Conservation (phyloP, 2,329 filamentous ascomycete species). For the Epichloe baconii region DNA sequence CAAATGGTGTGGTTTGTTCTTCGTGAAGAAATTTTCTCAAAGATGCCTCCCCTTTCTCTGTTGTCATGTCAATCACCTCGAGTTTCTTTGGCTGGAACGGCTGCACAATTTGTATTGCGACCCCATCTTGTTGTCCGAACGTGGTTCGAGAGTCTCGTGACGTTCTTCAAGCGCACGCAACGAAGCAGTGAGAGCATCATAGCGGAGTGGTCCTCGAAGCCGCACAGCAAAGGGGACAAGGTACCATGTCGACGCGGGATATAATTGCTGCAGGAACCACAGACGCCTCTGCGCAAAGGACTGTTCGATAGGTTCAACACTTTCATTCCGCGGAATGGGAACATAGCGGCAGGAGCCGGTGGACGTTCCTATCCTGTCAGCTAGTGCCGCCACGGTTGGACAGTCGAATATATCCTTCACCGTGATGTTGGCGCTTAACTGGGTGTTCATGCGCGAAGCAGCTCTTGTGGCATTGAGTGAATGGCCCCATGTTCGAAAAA, state of each 20-base stretch:
- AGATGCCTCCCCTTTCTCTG: background rate
- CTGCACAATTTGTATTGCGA: background rate
- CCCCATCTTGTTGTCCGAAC: background rate
- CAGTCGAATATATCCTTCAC: background rate
- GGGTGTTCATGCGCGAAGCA: background rate
- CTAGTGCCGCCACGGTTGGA: too few relatives aligned
- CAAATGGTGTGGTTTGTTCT: background rate
- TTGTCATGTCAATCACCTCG: background rate
- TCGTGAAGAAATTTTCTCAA: background rate
- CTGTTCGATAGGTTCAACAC: background rate
- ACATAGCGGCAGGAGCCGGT: background rate
- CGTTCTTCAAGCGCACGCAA: background rate
- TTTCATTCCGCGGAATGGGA: background rate
- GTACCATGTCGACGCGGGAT: background rate
- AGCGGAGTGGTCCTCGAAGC: background rate
- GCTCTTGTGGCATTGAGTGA: background rate
- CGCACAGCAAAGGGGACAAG: background rate
- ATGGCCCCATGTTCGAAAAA: background rate
- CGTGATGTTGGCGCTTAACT: background rate
- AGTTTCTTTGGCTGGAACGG: background rate
- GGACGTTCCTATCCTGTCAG: background rate
- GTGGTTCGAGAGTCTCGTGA: background rate
- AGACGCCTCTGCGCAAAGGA: background rate
- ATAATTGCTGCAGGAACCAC: background rate
- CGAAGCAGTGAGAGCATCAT: background rate